Percentiles rank a stretch among this genome's conserved stretches.
Conservation (phyloP, 2,329 filamentous ascomycete genomes). For the Phialocephala subalpina region DNA sequence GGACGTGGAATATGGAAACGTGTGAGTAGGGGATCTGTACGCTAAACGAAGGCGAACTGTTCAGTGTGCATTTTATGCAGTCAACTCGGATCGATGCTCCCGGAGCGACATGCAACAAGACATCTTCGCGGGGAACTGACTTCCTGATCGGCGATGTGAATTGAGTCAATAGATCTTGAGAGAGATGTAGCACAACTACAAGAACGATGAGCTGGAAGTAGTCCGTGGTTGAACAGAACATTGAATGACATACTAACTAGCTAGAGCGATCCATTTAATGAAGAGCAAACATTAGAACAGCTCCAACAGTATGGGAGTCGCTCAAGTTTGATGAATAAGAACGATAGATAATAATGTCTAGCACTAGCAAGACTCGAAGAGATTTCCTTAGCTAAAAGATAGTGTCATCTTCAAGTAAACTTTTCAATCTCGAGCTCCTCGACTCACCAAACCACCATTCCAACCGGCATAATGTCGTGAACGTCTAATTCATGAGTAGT, state of each 20-base stretch:
- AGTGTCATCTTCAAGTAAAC: too few relatives aligned
- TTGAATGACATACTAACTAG: too few relatives aligned
- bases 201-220: neutral
- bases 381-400: too few relatives aligned
- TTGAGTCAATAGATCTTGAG: neutral
- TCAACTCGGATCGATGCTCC: neutral
- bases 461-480: neutral
- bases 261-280: too few relatives aligned
- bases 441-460: neutral
- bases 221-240: neutral
- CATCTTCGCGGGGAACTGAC: neutral
- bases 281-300: too few relatives aligned
- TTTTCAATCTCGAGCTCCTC: neutral
- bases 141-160: constrained; percentile 1
- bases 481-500: neutral
- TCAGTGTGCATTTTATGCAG: neutral
- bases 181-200: neutral
- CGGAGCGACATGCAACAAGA: constrained; percentile 1
- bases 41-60: neutral
- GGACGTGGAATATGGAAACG: neutral
- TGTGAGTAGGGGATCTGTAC: neutral
- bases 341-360: too few relatives aligned
- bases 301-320: too few relatives aligned
- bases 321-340: too few relatives aligned
- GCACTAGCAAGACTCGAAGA: too few relatives aligned